Base-by-base conservation (phyloP, 306 rosid genomes). In the Cucurbita maxima region DNA sequence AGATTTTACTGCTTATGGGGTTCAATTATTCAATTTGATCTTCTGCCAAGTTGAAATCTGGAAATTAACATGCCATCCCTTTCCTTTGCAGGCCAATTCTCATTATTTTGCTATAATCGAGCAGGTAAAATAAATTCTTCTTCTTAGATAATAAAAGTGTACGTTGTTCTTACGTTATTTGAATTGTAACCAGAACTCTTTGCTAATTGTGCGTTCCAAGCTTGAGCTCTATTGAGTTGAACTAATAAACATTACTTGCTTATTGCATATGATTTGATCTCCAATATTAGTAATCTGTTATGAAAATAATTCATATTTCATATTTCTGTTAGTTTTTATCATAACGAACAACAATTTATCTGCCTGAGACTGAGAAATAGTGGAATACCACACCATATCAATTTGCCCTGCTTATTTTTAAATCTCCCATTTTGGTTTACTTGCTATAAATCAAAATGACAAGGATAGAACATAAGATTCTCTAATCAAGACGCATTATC, bases 81-180 rank as follows among this genome's bases (percentile, higher is more conserved):
- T 68, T 44, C 81, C 72, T 55, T 16, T 89, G 96, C 99, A 94
- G 99, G 99, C 99, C 47, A 94, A 94, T 84, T 91, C 97, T 67
- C 96, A 94, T 81, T 94, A 86, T 71, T 94, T 72, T 85, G 84
- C 97, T 76, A 89, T 94, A 80, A 91, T 94, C 71, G 99, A 94
- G 84, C 99, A 94, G 99, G 99, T 94, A 89, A 76, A 51, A 67
- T 75, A 45, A 20, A 66, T 45, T 69, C 73, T 81, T 80, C 75
- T 53, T 59, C 54, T 72, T 69, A 45, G 55, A 36, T 70, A 9
- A 41, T 43, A 20, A 73, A 44, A 58, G 52, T 70, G 63, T 37
- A 53, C n/a, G 25, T 5, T 54, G 44, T 72, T 72, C 25, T 38
- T 41, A 41, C 12, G 22, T 36, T 30, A 2, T 30, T 30, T 30